Evolutionary conservation across 2,329 filamentous ascomycete species (phyloP).

Genomic region (Aureobasidium sp.): DNA sequence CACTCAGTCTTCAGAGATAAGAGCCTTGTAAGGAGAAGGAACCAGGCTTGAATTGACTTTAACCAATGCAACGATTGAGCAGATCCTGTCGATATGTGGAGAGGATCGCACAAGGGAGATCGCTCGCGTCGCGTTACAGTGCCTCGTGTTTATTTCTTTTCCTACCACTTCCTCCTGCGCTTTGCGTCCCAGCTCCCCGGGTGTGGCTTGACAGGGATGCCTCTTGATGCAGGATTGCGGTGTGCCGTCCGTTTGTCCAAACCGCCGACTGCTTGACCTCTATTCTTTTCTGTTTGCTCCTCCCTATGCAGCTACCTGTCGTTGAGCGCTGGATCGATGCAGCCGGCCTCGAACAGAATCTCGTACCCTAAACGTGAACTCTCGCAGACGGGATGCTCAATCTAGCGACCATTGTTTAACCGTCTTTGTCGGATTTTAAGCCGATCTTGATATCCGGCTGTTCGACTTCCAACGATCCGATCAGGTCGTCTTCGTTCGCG

Average conservation of each 20-base stretch:
- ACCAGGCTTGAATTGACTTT: constrained; percentile 9
- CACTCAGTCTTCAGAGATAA: not conserved
- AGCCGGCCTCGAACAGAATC: not conserved
- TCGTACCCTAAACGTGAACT: not conserved
- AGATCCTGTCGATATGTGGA: constrained; percentile 3
- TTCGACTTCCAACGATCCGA: not conserved
- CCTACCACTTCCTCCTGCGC: not conserved
- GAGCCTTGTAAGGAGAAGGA: not conserved
- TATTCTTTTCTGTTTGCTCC: not conserved
- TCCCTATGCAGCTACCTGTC: not conserved
- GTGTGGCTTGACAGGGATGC: constrained; percentile 6
- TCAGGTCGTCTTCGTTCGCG: not conserved
- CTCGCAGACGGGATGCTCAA: not conserved
- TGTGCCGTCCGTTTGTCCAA: not conserved
- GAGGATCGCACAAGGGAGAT: constrained; percentile 4
- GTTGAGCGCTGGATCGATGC: not conserved
- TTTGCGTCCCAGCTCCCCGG: not conserved
- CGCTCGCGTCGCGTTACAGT: constrained; percentile 4
- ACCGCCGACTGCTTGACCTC: no score
- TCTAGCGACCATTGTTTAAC: not conserved
- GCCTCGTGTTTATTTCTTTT: not conserved
- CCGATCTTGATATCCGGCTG: not conserved
- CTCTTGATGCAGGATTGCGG: not conserved
- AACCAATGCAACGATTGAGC: not conserved
- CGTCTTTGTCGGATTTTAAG: not conserved